phyloP scores from a whole-genome alignment of 352 stramenopile genomes.

The Globisporangium megalacanthum region DNA sequence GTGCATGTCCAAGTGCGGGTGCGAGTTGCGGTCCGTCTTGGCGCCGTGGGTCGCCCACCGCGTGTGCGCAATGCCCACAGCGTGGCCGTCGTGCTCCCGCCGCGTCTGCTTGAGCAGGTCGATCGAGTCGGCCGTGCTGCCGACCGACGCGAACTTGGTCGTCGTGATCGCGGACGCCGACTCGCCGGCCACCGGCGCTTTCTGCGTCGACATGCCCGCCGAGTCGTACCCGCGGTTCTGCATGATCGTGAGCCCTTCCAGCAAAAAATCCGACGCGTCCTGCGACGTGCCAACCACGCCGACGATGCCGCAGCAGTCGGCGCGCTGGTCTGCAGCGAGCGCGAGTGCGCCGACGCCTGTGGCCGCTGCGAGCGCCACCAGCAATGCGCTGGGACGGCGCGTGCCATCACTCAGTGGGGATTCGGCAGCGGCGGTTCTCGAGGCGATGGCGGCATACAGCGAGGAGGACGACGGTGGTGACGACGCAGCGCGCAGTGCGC shows the following conservation, averaged over 20 bases:
- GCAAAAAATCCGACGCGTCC: conserved; percentile 71
- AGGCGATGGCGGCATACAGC: no score
- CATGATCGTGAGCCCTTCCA: conserved; percentile 87
- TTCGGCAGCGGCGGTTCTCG: background rate
- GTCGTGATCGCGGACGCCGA: conserved; percentile 60
- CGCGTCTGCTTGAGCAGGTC: conserved; percentile 83
- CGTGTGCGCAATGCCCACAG: conserved; percentile 97
- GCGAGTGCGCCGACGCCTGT: background rate
- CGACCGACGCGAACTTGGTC: conserved; percentile 93
- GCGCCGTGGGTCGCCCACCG: conserved; percentile 98
- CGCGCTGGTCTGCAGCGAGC: conserved; percentile 4
- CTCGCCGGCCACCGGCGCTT: conserved; percentile 22
- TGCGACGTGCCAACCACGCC: conserved; percentile 64
- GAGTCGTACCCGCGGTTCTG: conserved; percentile 98
- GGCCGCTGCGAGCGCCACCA: conserved; percentile 4
- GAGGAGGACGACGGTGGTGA: background rate
- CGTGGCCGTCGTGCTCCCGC: conserved; percentile 77
- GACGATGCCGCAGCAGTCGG: conserved; percentile 74
- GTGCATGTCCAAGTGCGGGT: conserved; percentile 95
- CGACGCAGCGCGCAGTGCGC: conserved; percentile 1
- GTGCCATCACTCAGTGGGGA: background rate
- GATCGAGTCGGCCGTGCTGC: conserved; percentile 91
- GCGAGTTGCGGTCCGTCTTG: conserved; percentile 98
- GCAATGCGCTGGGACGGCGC: conserved; percentile 1
- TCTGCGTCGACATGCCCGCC: conserved; percentile 94